Evolutionary conservation across 139 green algal genomes (phyloP), one percentile per base, ranked within the genome.

Genomic region (Haematococcus lacustris): DNA sequence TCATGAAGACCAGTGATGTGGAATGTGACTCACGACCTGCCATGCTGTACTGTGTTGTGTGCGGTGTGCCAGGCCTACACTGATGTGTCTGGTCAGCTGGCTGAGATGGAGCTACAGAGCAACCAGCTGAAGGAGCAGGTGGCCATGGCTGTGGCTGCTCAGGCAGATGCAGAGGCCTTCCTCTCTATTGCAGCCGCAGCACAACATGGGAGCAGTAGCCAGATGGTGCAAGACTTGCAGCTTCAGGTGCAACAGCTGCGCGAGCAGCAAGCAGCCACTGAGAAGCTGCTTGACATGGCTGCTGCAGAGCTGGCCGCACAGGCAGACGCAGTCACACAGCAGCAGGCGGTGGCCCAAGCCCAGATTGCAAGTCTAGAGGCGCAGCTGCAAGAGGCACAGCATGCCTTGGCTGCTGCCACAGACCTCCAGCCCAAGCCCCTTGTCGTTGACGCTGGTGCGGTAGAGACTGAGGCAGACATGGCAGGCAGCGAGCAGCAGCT

Each of bases 201-300:
- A 70, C 38, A 40, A 76, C 38, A 32, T n/a, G 3, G 3, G 25
- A 75, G 66, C 40, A 53, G 70, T 28, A 71, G 71, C 70, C 68
- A 51, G 4, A 61, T 4, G 60, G 38, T 59, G 41, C 59, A 71
- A 1, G 35, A 38, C 21, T 67, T 60, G 59, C 69, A 50, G 68
- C 57, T 60, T 39, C 62, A 60, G 60, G n/a, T 62, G 39, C n/a
- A n/a, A n/a, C n/a, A n/a, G n/a, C n/a, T n/a, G n/a, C n/a, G n/a
- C n/a, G n/a, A n/a, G n/a, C n/a, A n/a, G n/a, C n/a, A n/a, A n/a
- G n/a, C n/a, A n/a, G n/a, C n/a, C n/a, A n/a, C n/a, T 39, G n/a
- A 32, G 41, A 25, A 30, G 73, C 32, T 65, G 47, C 68, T 39
- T 2, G 34, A 33, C 64, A 63, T 34, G 41, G 7, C 57, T 41